Evolutionary conservation across 148 eudicot genomes (phyloP).

Genomic region (Arctostaphylos glauca): DNA sequence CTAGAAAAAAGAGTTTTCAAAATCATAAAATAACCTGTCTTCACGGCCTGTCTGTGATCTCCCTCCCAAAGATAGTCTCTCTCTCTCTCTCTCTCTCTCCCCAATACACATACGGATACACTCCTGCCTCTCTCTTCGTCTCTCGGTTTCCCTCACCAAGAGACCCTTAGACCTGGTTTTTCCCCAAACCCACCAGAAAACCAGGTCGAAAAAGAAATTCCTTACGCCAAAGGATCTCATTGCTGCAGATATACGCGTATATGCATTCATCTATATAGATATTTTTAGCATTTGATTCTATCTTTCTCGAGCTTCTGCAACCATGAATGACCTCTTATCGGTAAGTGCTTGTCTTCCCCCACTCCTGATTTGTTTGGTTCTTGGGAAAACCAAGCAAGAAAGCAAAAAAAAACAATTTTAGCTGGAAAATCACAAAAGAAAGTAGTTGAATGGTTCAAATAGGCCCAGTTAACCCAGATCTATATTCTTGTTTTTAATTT

Average conservation of each 20-base stretch:
- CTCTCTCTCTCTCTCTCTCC: not conserved
- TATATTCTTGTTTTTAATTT: not conserved
- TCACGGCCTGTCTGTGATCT: slow-evolving; percentile 5
- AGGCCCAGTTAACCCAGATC: not conserved
- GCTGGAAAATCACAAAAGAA: not conserved
- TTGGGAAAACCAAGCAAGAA: not conserved
- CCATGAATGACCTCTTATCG: slow-evolving; percentile 51
- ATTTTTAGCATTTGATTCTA: not conserved
- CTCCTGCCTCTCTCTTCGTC: not conserved
- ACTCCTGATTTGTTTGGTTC: not conserved
- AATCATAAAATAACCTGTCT: not conserved
- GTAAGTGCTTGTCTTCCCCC: slow-evolving; percentile 18
- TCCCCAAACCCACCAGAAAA: not conserved
- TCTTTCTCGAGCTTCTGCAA: slow-evolving; percentile 1
- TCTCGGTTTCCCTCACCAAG: slow-evolving; percentile 14
- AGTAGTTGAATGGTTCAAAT: not conserved
- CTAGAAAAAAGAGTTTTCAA: not conserved
- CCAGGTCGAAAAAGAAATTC: not conserved
- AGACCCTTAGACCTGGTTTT: slow-evolving; percentile 17
- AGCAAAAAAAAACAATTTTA: not conserved
- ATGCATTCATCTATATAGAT: not conserved
- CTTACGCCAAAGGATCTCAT: not conserved
- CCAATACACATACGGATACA: not conserved
- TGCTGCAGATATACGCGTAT: not conserved
- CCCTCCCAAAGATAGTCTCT: not conserved